Base-by-base conservation (phyloP, 148 eudicot genomes). In the Simmondsia chinensis region DNA sequence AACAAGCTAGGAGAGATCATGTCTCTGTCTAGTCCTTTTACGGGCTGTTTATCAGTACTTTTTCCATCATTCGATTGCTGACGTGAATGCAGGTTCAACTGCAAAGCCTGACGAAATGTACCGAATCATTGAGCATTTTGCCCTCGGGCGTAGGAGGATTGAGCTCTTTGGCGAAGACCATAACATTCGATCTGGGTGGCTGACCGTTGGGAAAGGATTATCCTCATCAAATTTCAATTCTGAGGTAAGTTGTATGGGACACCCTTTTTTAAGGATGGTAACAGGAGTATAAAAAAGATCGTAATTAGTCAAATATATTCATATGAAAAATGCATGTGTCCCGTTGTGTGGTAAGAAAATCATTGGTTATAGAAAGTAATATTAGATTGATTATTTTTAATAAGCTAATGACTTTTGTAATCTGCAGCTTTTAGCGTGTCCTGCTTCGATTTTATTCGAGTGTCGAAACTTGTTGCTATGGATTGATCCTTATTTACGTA, bases 41-140 rank as follows among this genome's bases (percentile, higher is more conserved):
- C 5, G 20, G 10, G 33, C 29, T 15, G n/a, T 12, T 20, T 33
- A n/a, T 9, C 22, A 39, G 29, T 55, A 31, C 14, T 35, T 21
- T 33, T 36, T 13, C 12, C 13, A 6, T 36, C 27, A 33, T 40
- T 9, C 32, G 50, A 6, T 31, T 59, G 48, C 29, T 7, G 37
- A 44, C 56, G 51, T 9, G 5, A 37, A 30, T 69, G 44, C 72
- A 89, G 95, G 95, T 33, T 91, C 95, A 43, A 82, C 95, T 31
- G 94, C 78, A 50, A 91, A 91, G 61, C 97, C 97, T 48, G 95
- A 91, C 59, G 97, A 91, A 56, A 85, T 91, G 76, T 91, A 85
- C 55, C 69, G 95, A 17, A 91, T 91, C 29, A 57, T 91, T 52
- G 97, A 91, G 82, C 97, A 91, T 79, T 91, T 91, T 72, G 79